Conservation (phyloP, 2,329 filamentous ascomycete genomes). For the Fusarium sp. region DNA sequence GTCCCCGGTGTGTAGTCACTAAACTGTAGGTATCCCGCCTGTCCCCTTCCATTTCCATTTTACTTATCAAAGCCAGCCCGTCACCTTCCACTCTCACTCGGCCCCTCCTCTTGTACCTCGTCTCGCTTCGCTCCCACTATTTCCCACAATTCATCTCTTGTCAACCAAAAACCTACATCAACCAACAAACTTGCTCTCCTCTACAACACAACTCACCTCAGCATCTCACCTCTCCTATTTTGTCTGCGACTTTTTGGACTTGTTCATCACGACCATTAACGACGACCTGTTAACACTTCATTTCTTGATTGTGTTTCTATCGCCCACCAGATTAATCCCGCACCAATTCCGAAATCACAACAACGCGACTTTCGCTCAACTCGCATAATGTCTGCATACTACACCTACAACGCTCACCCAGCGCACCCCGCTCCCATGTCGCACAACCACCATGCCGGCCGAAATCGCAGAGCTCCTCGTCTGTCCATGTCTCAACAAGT, state of each 20-base stretch:
- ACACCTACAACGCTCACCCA: slow-evolving; percentile 70
- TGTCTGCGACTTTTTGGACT: slow-evolving; percentile 28
- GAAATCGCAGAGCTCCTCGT: slow-evolving; percentile 85
- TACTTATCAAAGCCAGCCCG: slow-evolving; percentile 45
- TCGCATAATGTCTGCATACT: slow-evolving; percentile 72
- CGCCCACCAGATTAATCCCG: slow-evolving; percentile 47
- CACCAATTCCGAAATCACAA: slow-evolving; percentile 40
- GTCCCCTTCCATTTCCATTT: slow-evolving; percentile 29
- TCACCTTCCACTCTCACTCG: slow-evolving; percentile 42
- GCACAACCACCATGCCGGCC: slow-evolving; percentile 85
- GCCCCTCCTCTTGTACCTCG: slow-evolving; percentile 48
- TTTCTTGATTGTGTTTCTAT: slow-evolving; percentile 34
- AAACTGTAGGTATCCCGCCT: slow-evolving; percentile 23
- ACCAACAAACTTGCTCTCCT: slow-evolving; percentile 38
- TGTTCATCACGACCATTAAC: slow-evolving; percentile 24
- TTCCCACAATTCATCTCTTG: slow-evolving; percentile 44
- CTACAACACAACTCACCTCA: slow-evolving; percentile 10
- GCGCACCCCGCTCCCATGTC: slow-evolving; percentile 70
- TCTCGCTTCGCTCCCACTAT: slow-evolving; percentile 46
- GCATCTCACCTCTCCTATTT: slow-evolving; percentile 8
- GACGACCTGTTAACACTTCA: slow-evolving; percentile 26
- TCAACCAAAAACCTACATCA: slow-evolving; percentile 39
- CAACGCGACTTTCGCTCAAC: slow-evolving; percentile 27
- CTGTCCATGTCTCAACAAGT: slow-evolving; percentile 83
- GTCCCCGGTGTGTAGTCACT: slow-evolving; percentile 41